These are phyloP conservation scores for Cyclospora cayetanensis DNA, from an alignment of 169 alveolate species.

Conservation along the genomic window DNA sequence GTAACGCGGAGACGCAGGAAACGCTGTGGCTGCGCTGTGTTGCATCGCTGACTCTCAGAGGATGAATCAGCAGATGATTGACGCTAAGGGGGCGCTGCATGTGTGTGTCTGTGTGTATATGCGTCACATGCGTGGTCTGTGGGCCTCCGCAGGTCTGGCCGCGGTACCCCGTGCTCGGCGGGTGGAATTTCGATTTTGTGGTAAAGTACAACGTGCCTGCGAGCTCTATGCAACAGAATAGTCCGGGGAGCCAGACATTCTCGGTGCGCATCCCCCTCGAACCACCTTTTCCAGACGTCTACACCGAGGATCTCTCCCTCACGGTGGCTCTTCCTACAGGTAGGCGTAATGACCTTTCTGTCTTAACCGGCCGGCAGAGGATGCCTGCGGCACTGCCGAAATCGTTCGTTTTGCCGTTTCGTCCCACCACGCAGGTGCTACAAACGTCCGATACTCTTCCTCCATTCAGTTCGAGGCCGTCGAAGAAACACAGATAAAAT, in stretches of 20 bases:
- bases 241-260: background rate
- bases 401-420: background rate
- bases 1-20: no score
- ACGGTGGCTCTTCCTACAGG: conserved; percentile 68
- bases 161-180: conserved; percentile 69
- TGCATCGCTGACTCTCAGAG: no score
- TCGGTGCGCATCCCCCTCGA: conserved; percentile 56
- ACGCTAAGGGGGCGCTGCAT: no score
- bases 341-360: conserved; percentile 3
- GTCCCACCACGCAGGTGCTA: conserved; percentile 45
- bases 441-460: background rate
- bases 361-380: background rate
- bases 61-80: no score
- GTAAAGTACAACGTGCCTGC: conserved; percentile 56
- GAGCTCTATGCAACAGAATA: background rate
- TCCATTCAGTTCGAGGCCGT: conserved; percentile 24
- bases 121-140: background rate
- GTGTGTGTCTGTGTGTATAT: background rate
- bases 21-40: no score
- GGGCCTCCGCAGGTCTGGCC: conserved; percentile 66
- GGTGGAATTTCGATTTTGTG: conserved; percentile 67
- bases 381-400: background rate
- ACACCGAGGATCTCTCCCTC: conserved; percentile 58
- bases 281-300: conserved; percentile 59
- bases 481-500: background rate